These are phyloP conservation scores for Begonia fuchsioides DNA, from an alignment of 306 rosid genomes.

Conservation along the genomic window DNA sequence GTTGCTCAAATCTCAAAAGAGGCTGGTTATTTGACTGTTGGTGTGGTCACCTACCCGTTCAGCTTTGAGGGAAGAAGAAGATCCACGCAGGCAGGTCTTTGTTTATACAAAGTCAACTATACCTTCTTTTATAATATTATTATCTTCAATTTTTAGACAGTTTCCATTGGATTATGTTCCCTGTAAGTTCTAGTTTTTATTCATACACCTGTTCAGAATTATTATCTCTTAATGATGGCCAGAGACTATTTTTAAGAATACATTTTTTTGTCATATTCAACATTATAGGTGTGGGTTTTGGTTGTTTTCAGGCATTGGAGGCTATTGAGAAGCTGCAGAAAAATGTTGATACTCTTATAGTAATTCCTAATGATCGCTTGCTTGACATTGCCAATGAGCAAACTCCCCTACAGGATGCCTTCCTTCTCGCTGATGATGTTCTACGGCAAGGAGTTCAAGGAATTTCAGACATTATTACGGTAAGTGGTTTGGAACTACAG, in stretches of 20 bases:
- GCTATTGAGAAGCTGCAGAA: constrained; percentile 91
- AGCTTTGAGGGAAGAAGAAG: constrained; percentile 97
- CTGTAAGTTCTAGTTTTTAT: no score
- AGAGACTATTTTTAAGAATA: no score
- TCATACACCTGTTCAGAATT: no score
- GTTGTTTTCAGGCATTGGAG: constrained; percentile 65
- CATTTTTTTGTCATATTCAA: no score
- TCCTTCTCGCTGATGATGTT: constrained; percentile 89
- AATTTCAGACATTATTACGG: constrained; percentile 89
- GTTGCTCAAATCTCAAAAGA: constrained; percentile 93
- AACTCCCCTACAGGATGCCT: constrained; percentile 85
- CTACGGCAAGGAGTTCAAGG: constrained; percentile 97
- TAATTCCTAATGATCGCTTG: constrained; percentile 91
- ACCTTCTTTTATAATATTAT: no score
- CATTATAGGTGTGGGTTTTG: constrained; percentile 20
- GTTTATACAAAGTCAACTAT: background rate
- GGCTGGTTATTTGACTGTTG: constrained; percentile 93
- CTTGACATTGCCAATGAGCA: constrained; percentile 94
- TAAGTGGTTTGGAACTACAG: constrained; percentile 22
- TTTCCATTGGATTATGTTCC: no score
- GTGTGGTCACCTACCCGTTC: constrained; percentile 92
- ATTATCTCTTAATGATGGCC: no score
- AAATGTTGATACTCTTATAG: constrained; percentile 92
- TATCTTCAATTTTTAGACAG: no score
- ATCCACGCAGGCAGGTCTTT: constrained; percentile 84